Percentiles rank a stretch among this genome's conserved stretches.
These are phyloP conservation scores for Aspergillus sp. DNA, from an alignment of 2,329 filamentous ascomycete species.

Conservation along the genomic window DNA sequence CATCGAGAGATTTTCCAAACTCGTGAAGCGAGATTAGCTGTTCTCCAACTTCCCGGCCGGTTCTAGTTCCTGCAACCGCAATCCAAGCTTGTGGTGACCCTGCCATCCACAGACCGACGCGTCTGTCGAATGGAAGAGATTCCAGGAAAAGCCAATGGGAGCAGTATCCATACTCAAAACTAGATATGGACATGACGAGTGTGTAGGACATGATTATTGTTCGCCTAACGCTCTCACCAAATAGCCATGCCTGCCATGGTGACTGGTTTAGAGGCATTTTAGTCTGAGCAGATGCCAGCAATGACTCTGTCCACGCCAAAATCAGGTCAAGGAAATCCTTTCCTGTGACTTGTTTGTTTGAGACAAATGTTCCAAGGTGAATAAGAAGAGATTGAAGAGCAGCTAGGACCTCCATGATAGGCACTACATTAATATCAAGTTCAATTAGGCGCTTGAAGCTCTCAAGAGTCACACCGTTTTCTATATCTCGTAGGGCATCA, in stretches of 20 bases:
- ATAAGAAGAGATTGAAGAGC: slow-evolving; percentile 1
- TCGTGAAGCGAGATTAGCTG: slow-evolving; percentile 2
- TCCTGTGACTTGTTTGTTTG: background rate
- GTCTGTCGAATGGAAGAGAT: slow-evolving; percentile 5
- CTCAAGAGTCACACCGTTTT: background rate
- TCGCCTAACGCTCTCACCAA: slow-evolving; percentile 4
- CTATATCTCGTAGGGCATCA: background rate
- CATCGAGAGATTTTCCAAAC: background rate
- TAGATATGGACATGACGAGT: background rate
- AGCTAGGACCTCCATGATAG: background rate
- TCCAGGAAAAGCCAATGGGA: slow-evolving; percentile 4
- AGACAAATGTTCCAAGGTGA: background rate
- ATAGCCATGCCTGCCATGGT: slow-evolving; percentile 4
- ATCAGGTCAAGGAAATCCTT: background rate
- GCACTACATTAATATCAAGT: background rate
- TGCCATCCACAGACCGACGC: slow-evolving; percentile 2
- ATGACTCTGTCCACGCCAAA: background rate
- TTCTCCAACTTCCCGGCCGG: slow-evolving; percentile 4
- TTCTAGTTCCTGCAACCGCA: background rate
- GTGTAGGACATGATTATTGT: slow-evolving; percentile 4
- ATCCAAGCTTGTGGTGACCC: slow-evolving; percentile 7
- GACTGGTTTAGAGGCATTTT: background rate
- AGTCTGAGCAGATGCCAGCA: slow-evolving; percentile 1
- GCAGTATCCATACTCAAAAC: slow-evolving; percentile 4
- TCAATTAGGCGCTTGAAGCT: background rate